Percentiles rank a stretch among this genome's conserved stretches.
These are phyloP conservation scores for Aspergillus ostianus DNA, from an alignment of 495 filamentous ascomycete genomes.

Conservation along the genomic window DNA sequence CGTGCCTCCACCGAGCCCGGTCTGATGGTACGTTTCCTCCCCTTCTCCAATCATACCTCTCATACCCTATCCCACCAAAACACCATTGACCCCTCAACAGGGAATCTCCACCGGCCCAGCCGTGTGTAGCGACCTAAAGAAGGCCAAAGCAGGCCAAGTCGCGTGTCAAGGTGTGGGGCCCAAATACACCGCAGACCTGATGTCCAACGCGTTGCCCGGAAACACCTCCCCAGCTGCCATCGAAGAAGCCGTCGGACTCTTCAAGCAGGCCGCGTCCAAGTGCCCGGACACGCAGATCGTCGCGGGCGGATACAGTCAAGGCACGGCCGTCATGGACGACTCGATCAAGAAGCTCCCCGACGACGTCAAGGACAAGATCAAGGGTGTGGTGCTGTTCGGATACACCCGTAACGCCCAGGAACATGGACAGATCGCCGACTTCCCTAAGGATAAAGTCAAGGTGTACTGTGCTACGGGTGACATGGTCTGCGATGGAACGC, in stretches of 20 bases:
- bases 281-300: slow-evolving; percentile 58
- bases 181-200: slow-evolving; percentile 29
- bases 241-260: slow-evolving; percentile 34
- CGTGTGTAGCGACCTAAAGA: slow-evolving; percentile 32
- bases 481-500: slow-evolving; percentile 49
- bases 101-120: slow-evolving; percentile 34
- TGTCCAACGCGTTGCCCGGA: slow-evolving; percentile 24
- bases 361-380: slow-evolving; percentile 45
- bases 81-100: background rate
- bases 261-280: slow-evolving; percentile 35
- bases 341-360: slow-evolving; percentile 42
- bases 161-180: slow-evolving; percentile 37
- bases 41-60: too few relatives aligned
- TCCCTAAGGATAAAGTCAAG: slow-evolving; percentile 40
- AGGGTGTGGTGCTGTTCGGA: slow-evolving; percentile 53
- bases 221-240: slow-evolving; percentile 39
- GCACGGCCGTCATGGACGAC: slow-evolving; percentile 53
- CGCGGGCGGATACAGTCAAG: slow-evolving; percentile 57
- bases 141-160: slow-evolving; percentile 30
- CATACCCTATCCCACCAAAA: background rate
- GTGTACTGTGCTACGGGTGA: slow-evolving; percentile 54
- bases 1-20: slow-evolving; percentile 47
- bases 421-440: slow-evolving; percentile 43
- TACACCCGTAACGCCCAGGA: slow-evolving; percentile 57
- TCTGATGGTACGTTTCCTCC: slow-evolving; percentile 38